Evolutionary conservation across 2,329 filamentous ascomycete genomes (phyloP).

Genomic region (Xylariaceae sp.): DNA sequence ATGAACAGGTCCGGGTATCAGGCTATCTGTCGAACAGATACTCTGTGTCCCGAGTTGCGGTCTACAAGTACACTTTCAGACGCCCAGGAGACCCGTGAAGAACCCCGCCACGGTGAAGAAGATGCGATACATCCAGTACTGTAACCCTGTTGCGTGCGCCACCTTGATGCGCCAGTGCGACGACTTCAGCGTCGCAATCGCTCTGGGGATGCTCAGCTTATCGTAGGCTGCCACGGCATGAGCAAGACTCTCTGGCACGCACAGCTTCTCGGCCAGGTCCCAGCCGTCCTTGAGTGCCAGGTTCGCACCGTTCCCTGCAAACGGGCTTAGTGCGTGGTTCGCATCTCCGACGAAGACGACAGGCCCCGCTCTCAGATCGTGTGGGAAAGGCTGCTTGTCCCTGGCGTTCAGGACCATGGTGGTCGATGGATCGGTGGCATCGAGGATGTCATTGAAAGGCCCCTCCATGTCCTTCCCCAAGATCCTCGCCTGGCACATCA

Average conservation of each 20-base stretch:
- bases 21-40: background rate
- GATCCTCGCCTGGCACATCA: constrained; percentile 30
- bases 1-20: no score
- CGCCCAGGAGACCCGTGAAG: constrained; percentile 6
- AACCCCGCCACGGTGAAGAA: constrained; percentile 5
- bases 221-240: constrained; percentile 33
- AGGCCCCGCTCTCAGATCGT: constrained; percentile 24
- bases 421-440: constrained; percentile 34
- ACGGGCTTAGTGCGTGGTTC: constrained; percentile 46
- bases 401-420: constrained; percentile 36
- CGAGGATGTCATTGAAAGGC: constrained; percentile 36
- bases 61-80: background rate
- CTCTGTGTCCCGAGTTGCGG: background rate
- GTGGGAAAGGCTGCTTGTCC: constrained; percentile 41
- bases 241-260: constrained; percentile 20
- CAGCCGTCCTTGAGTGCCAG: constrained; percentile 42
- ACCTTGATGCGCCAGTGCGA: constrained; percentile 14
- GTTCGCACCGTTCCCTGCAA: constrained; percentile 45
- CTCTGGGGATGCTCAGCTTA: constrained; percentile 31
- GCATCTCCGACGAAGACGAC: constrained; percentile 45
- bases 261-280: constrained; percentile 41
- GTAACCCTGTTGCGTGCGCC: constrained; percentile 8
- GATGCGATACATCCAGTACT: constrained; percentile 13
- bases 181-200: constrained; percentile 22
- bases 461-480: constrained; percentile 34